Evolutionary conservation across 257 asterid species (phyloP).

Genomic region (Plantago ovata): DNA sequence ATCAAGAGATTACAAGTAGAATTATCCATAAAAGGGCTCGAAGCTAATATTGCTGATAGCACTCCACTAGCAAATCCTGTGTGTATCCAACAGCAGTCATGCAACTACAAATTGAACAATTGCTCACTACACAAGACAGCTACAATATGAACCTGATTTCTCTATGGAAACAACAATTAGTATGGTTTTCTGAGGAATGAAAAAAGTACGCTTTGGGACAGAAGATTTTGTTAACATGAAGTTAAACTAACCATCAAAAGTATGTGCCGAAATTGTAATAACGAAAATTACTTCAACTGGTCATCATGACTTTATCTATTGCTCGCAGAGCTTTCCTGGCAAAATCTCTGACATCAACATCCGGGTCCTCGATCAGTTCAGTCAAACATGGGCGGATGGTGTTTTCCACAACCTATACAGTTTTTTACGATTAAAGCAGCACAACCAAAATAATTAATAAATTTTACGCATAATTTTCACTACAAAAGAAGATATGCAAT

Average conservation of each 20-base stretch:
- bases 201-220: too few relatives aligned
- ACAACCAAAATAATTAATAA: neutral
- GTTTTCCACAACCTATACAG: slow-evolving; percentile 49
- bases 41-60: too few relatives aligned
- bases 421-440: neutral
- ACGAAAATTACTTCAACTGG: slow-evolving; percentile 29
- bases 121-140: too few relatives aligned
- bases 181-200: too few relatives aligned
- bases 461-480: neutral
- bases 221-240: neutral
- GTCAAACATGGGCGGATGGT: slow-evolving; percentile 56
- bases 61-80: too few relatives aligned
- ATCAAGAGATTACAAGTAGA: too few relatives aligned
- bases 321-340: slow-evolving; percentile 62
- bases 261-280: neutral
- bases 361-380: slow-evolving; percentile 66
- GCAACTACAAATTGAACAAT: too few relatives aligned
- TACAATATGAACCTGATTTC: too few relatives aligned
- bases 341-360: slow-evolving; percentile 64
- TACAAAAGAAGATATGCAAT: neutral
- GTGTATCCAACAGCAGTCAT: too few relatives aligned
- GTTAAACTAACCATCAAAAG: neutral
- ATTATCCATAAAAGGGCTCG: too few relatives aligned
- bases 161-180: too few relatives aligned
- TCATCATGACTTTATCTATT: slow-evolving; percentile 55